A percentile compares a stretch with the other conserved stretches of the same genome.
Conservation (phyloP, 192 early-diverging fungal species). For the Coemansia asiatica region DNA sequence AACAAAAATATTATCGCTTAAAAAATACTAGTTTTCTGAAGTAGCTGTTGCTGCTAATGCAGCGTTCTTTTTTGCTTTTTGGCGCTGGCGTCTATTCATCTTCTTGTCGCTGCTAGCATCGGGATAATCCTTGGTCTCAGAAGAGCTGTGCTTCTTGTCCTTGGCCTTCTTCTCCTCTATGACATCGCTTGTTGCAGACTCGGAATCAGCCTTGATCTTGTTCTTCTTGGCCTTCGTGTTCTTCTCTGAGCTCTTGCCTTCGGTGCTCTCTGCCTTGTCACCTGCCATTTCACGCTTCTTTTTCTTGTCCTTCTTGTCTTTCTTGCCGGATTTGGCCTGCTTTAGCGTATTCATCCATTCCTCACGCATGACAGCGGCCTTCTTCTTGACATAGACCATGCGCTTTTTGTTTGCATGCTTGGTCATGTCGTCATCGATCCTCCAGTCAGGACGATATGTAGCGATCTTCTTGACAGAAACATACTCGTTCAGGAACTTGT, state of each 20-base stretch:
- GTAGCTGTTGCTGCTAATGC: not conserved
- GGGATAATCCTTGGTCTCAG: not conserved
- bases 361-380: conserved; percentile 20
- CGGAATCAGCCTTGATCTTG: conserved; percentile 35
- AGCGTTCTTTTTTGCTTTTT: conserved; percentile 37
- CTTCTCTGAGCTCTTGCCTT: conserved; percentile 11
- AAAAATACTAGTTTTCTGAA: not conserved
- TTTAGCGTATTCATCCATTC: conserved; percentile 33
- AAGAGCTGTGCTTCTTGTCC: conserved; percentile 26
- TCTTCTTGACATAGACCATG: conserved; percentile 51
- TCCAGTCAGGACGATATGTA: conserved; percentile 68
- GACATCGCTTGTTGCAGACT: conserved; percentile 15
- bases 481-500: conserved; percentile 80
- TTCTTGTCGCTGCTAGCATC: conserved; percentile 11
- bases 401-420: conserved; percentile 63
- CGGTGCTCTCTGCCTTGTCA: no score
- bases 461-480: conserved; percentile 85
- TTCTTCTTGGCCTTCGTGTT: conserved; percentile 30
- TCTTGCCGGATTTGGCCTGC: conserved; percentile 17
- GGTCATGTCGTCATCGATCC: conserved; percentile 48
- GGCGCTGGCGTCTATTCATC: conserved; percentile 41
- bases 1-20: not conserved
- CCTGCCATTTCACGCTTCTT: conserved; percentile 43
- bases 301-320: conserved; percentile 28
- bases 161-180: conserved; percentile 17